These are phyloP conservation scores for Triticum timopheevii DNA, from an alignment of 176 grass and related monocot genomes.

Conservation along the genomic window DNA sequence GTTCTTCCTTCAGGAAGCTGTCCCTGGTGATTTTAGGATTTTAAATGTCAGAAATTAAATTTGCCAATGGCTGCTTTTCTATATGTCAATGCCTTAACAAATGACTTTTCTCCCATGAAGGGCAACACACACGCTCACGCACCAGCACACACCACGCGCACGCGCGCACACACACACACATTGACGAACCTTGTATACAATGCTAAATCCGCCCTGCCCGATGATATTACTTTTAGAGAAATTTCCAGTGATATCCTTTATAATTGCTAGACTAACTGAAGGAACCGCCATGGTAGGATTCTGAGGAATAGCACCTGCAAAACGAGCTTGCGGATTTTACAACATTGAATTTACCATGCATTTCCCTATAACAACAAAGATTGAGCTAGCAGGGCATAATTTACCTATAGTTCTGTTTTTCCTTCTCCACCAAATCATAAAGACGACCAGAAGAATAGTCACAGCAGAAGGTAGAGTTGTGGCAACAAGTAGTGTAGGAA, in stretches of 20 bases:
- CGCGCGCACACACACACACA: not conserved
- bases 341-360: not conserved
- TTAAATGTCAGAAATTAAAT: not conserved
- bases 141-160: too few relatives aligned
- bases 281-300: constrained; percentile 10
- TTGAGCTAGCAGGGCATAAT: not conserved
- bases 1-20: not conserved
- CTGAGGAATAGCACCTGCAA: not conserved
- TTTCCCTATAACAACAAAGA: not conserved
- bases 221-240: constrained; percentile 28
- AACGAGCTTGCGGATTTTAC: not conserved
- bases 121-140: not conserved
- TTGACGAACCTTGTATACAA: constrained; percentile 24
- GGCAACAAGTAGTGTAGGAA: not conserved
- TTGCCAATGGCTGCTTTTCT: not conserved
- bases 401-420: not conserved
- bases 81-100: not conserved
- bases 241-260: constrained; percentile 10
- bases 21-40: not conserved
- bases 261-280: constrained; percentile 2
- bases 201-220: constrained; percentile 30
- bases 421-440: constrained; percentile 26
- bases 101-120: not conserved
- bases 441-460: not conserved
- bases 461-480: not conserved